A percentile compares a stretch with the other conserved stretches of the same genome.
phyloP scores from a whole-genome alignment of 2,329 filamentous ascomycete species.

The Fusarium stilboides region DNA sequence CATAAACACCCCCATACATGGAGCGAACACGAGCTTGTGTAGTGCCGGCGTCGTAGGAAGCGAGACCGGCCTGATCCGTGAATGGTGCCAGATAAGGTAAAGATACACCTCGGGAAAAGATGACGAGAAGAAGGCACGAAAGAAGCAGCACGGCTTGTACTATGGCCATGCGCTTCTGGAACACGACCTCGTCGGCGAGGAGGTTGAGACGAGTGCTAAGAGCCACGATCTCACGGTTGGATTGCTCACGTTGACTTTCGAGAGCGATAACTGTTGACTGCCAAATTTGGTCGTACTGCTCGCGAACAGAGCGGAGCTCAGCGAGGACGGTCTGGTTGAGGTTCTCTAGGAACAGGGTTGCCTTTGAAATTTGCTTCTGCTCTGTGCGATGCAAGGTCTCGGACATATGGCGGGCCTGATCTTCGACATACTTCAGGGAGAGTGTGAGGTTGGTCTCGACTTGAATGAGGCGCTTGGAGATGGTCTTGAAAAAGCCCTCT shows the following conservation, averaged over 20 bases:
- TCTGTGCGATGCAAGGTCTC: slow-evolving; percentile 91
- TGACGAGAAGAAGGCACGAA: slow-evolving; percentile 87
- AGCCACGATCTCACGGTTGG: slow-evolving; percentile 85
- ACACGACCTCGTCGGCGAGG: slow-evolving; percentile 91
- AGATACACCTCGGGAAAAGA: slow-evolving; percentile 76
- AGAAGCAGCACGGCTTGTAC: slow-evolving; percentile 90
- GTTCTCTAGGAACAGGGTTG: slow-evolving; percentile 83
- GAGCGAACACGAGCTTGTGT: slow-evolving; percentile 31
- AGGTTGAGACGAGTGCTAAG: slow-evolving; percentile 85
- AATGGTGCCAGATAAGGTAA: slow-evolving; percentile 53
- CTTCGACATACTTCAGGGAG: slow-evolving; percentile 95
- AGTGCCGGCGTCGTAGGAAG: slow-evolving; percentile 44
- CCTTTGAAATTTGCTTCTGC: slow-evolving; percentile 87
- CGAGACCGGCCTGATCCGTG: slow-evolving; percentile 47
- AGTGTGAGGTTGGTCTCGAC: slow-evolving; percentile 94
- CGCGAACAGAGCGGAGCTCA: slow-evolving; percentile 83
- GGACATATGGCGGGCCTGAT: slow-evolving; percentile 90
- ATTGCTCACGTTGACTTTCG: slow-evolving; percentile 88
- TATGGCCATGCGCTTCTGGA: slow-evolving; percentile 92
- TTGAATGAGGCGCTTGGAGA: slow-evolving; percentile 91
- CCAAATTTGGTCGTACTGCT: slow-evolving; percentile 97
- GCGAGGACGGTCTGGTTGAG: slow-evolving; percentile 90
- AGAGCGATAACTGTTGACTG: slow-evolving; percentile 94
- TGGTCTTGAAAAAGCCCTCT: slow-evolving; percentile 97
- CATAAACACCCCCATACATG: slow-evolving; percentile 36